Evolutionary conservation across 1,284 basidiomycete genomes (phyloP).

Genomic region (Trametes pubescens): DNA sequence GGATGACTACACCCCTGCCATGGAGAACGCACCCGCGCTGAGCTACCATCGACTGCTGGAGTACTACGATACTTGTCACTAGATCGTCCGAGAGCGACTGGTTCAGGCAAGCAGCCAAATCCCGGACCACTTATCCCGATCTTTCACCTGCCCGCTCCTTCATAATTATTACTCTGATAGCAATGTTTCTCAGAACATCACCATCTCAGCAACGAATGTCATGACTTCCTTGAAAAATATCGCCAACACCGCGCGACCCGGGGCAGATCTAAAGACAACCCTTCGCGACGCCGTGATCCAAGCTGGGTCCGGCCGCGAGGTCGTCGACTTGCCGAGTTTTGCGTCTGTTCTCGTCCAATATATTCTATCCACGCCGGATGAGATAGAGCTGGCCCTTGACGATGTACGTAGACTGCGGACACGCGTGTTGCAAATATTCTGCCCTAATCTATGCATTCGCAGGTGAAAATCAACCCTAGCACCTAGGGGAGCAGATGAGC

Average conservation of each 20-base stretch:
- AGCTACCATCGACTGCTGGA: slow-evolving; percentile 8
- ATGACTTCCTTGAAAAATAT: background rate
- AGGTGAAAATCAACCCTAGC: background rate
- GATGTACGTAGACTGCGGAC: background rate
- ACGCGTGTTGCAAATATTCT: background rate
- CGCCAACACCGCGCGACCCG: background rate
- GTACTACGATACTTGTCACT: slow-evolving; percentile 4
- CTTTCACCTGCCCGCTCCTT: no score
- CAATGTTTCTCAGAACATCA: no score
- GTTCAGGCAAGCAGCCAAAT: background rate
- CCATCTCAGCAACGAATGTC: background rate
- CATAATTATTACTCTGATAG: no score
- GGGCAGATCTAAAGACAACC: background rate
- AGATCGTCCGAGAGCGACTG: background rate
- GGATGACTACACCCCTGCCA: slow-evolving; percentile 6
- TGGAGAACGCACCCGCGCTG: slow-evolving; percentile 13
- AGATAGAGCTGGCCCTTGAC: background rate
- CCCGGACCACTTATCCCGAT: background rate
- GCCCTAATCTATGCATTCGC: background rate
- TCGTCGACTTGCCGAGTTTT: background rate
- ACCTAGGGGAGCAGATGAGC: no score
- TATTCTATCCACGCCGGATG: background rate
- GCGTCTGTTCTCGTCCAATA: background rate
- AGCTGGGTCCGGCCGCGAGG: background rate
- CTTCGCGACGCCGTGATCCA: background rate